Evolutionary conservation across 2,329 filamentous ascomycete species (phyloP).

Genomic region (Colletotrichum sp.): DNA sequence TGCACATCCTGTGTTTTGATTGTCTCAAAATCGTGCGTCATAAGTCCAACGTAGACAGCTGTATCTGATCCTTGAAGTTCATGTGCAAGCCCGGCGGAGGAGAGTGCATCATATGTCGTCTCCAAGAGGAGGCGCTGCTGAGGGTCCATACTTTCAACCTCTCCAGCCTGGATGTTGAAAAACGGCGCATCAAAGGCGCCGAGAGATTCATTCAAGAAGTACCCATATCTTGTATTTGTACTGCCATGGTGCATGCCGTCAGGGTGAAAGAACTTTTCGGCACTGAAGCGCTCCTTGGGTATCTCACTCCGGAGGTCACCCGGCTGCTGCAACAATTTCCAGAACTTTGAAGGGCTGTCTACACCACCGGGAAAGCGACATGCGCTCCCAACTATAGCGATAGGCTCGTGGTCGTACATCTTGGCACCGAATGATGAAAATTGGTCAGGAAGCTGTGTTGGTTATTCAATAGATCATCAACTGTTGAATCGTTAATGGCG

Average conservation of each 20-base stretch:
- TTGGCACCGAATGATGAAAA: not conserved
- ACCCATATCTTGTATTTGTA: slow-evolving; percentile 24
- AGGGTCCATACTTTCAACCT: slow-evolving; percentile 36
- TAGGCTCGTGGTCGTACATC: slow-evolving; percentile 19
- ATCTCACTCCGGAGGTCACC: not conserved
- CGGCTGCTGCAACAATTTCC: slow-evolving; percentile 22
- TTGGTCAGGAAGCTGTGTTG: not conserved
- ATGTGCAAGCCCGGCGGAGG: slow-evolving; percentile 19
- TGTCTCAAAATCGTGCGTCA: slow-evolving; percentile 28
- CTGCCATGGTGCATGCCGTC: slow-evolving; percentile 12
- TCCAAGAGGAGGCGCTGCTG: slow-evolving; percentile 38
- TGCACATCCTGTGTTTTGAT: slow-evolving; percentile 27
- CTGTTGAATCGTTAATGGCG: not conserved
- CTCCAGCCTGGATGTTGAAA: slow-evolving; percentile 31
- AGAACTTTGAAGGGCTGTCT: slow-evolving; percentile 24
- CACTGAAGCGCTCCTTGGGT: not conserved
- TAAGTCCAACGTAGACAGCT: slow-evolving; percentile 23
- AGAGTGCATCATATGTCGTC: slow-evolving; percentile 37
- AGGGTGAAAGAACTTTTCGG: not conserved
- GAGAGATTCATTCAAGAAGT: slow-evolving; percentile 26
- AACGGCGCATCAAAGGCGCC: slow-evolving; percentile 29
- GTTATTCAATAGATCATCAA: not conserved
- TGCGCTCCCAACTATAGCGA: slow-evolving; percentile 26
- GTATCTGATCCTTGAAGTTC: not conserved
- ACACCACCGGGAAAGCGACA: slow-evolving; percentile 27